A percentile compares a stretch with the other conserved stretches of the same genome.
Conservation (phyloP, 169 alveolate genomes). For the Besnoitia besnoiti region DNA sequence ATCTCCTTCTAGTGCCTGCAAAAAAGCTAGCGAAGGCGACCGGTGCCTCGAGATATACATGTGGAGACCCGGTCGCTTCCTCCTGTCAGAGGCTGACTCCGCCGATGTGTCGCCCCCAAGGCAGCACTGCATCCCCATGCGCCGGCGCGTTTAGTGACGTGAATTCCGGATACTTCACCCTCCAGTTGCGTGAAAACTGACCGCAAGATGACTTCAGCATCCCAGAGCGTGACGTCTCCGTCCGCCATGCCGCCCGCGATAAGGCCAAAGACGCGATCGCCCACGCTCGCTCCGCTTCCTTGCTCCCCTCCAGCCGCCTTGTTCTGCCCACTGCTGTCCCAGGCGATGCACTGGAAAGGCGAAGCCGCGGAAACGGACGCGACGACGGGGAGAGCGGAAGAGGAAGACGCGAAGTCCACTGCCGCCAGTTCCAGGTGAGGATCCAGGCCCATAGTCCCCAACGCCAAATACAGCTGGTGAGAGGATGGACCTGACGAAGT, state of each 20-base stretch:
- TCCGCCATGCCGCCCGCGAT: constrained; percentile 70
- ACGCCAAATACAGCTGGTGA: constrained; percentile 51
- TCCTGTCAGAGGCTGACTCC: too few relatives aligned
- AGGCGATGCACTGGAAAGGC: constrained; percentile 65
- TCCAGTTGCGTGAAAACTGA: background rate
- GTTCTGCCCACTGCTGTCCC: constrained; percentile 15
- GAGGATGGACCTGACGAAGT: background rate
- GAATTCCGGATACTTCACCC: background rate
- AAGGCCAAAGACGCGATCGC: constrained; percentile 29
- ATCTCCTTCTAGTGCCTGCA: too few relatives aligned
- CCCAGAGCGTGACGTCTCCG: constrained; percentile 69
- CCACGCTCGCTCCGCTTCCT: background rate
- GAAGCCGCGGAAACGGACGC: constrained; percentile 43
- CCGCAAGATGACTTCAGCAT: constrained; percentile 45
- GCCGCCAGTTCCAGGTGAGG: constrained; percentile 59
- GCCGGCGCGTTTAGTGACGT: background rate
- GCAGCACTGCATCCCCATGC: background rate
- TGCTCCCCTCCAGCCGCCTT: background rate
- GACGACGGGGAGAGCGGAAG: constrained; percentile 35
- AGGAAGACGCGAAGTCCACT: constrained; percentile 50
- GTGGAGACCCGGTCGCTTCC: too few relatives aligned
- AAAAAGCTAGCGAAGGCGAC: too few relatives aligned
- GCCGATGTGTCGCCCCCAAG: too few relatives aligned
- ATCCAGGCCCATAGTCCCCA: constrained; percentile 68
- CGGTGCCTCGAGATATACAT: too few relatives aligned